Percentiles rank a stretch among this genome's conserved stretches.
Evolutionary conservation across 108 stramenopile species (phyloP).

Genomic region (Nitzschia inconspicua): DNA sequence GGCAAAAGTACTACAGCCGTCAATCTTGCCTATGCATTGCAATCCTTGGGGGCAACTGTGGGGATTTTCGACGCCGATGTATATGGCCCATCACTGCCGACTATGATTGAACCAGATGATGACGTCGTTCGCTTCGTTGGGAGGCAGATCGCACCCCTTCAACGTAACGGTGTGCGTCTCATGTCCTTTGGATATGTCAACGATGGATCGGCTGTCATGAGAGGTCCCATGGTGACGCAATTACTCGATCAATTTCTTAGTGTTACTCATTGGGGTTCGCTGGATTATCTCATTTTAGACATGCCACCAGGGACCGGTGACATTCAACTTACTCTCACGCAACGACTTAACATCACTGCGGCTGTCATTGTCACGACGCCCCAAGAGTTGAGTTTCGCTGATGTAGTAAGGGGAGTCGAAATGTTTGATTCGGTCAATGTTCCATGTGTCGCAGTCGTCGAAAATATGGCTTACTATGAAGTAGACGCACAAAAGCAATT

Average conservation of each 20-base stretch:
- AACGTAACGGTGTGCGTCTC: slow-evolving; percentile 78
- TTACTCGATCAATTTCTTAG: slow-evolving; percentile 91
- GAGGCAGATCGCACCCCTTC: slow-evolving; percentile 72
- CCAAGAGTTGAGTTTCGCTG: slow-evolving; percentile 91
- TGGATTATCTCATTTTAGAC: slow-evolving; percentile 96
- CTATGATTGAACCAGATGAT: slow-evolving; percentile 78
- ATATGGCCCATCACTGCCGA: slow-evolving; percentile 91
- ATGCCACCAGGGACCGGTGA: slow-evolving; percentile 99
- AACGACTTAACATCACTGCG: slow-evolving; percentile 86
- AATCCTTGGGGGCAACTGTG: slow-evolving; percentile 70
- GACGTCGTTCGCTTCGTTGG: slow-evolving; percentile 76
- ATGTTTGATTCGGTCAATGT: slow-evolving; percentile 95
- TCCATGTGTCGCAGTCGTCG: slow-evolving; percentile 94
- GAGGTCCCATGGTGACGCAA: slow-evolving; percentile 89
- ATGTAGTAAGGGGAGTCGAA: slow-evolving; percentile 95
- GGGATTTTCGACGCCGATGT: slow-evolving; percentile 97
- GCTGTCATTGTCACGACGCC: slow-evolving; percentile 99
- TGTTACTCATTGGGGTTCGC: slow-evolving; percentile 93
- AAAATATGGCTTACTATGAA: slow-evolving; percentile 96
- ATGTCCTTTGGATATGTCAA: slow-evolving; percentile 90
- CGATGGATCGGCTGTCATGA: slow-evolving; percentile 83
- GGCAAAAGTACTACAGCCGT: slow-evolving; percentile 97
- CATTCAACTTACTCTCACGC: slow-evolving; percentile 94
- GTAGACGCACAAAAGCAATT: slow-evolving; percentile 30
- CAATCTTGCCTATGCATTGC: slow-evolving; percentile 92